Evolutionary conservation across 1,284 basidiomycete species (phyloP).

Genomic region (Trametes pubescens): DNA sequence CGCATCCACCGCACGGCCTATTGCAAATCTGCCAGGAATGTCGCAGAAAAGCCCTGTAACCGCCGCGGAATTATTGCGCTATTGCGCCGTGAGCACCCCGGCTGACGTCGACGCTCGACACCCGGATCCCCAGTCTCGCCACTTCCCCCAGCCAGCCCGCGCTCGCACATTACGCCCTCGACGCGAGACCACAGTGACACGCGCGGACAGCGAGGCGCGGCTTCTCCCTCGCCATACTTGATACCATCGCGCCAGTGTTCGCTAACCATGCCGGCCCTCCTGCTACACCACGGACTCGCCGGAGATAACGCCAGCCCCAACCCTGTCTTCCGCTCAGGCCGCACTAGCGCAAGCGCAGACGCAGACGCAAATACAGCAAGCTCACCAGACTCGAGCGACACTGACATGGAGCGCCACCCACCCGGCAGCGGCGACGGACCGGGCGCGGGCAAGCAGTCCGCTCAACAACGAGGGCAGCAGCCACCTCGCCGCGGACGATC

Average conservation of each 20-base stretch:
- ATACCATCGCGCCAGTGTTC: neutral
- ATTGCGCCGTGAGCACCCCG: constrained; percentile 22
- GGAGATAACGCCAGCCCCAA: constrained; percentile 4
- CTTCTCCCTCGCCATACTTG: constrained; percentile 17
- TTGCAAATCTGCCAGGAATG: constrained; percentile 25
- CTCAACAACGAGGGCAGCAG: constrained; percentile 13
- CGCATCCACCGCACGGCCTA: constrained; percentile 22
- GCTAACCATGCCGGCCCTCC: constrained; percentile 16
- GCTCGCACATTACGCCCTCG: neutral
- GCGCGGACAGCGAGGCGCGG: constrained; percentile 21
- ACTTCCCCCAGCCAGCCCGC: neutral
- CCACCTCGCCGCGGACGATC: constrained; percentile 34
- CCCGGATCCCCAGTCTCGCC: constrained; percentile 22
- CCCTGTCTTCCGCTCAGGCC: neutral
- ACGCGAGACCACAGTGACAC: constrained; percentile 5
- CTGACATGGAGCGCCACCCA: constrained; percentile 27
- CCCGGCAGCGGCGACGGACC: constrained; percentile 15
- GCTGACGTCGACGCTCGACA: constrained; percentile 27
- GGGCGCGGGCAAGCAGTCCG: constrained; percentile 17
- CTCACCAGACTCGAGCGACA: constrained; percentile 12
- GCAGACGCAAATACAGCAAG: constrained; percentile 6
- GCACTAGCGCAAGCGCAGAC: constrained; percentile 1
- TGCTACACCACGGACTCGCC: constrained; percentile 18
- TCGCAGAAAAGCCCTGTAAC: neutral
- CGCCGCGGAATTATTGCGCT: constrained; percentile 17